Evolutionary conservation across 106 monocot genomes (phyloP), one percentile per base, ranked within the genome.

Genomic region (Agapanthus africanus): DNA sequence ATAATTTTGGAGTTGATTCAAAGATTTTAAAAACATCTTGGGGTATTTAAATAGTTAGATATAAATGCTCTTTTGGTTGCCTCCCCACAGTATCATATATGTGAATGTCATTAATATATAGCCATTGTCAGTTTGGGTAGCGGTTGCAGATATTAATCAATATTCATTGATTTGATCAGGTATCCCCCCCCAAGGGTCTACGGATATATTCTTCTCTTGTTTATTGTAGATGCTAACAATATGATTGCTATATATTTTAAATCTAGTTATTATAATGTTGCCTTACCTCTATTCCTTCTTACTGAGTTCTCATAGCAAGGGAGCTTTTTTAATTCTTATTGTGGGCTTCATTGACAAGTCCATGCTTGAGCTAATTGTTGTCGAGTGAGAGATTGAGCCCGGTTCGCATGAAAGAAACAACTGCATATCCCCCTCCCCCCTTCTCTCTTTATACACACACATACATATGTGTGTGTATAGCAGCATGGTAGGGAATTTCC

Each of bases 51-150:
- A 21, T 21, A 44, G 25, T 22, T 23, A 23, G n/a, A n/a, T n/a
- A n/a, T 4, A 56, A 56, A 27, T 28, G 3, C 6, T 56, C 1
- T 28, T 56, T 28, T 28, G 26, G 15, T 30, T 30, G 28, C 30
- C 11, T 30, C 28, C 8, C 14, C n/a, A n/a, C n/a, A n/a, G 30
- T 5, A 25, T 52, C 26, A 56, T 56, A 28, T 27, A 8, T 56
- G 56, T 56, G 28, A 56, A 28, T 56, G 56, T 56, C 6, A 31
- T 59, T 59, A 15, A n/a, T n/a, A 15, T 59, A 32, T 59, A 61
- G 19, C 60, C 15, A 35, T 16, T 61, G 60, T 33, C 18, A 1
- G n/a, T 7, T 2, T 5, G 0, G 4, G 52, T 9, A 56, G 28
- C 1, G 56, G 56, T 61, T 61, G 8, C 16, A 0, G 7, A 11